These are phyloP conservation scores for Cryptomeria japonica DNA, from an alignment of 75 land plant genomes.

Conservation along the genomic window DNA sequence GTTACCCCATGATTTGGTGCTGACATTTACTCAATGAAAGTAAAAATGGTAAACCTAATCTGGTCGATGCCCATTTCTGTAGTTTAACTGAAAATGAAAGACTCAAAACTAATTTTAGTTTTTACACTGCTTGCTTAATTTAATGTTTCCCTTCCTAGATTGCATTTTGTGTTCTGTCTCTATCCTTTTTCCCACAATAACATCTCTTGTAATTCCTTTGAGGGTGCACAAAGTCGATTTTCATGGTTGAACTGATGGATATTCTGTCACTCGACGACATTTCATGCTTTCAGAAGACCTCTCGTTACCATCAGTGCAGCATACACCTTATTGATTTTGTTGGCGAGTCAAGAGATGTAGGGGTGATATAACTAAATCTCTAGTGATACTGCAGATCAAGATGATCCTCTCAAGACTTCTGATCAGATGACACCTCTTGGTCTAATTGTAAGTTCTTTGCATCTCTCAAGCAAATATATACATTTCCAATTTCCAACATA, in stretches of 20 bases:
- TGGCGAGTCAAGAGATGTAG: background rate
- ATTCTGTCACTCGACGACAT: background rate
- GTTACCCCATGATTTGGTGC: background rate
- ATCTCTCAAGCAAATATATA: background rate
- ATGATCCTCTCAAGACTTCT: slow-evolving; percentile 97
- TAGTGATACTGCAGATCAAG: slow-evolving; percentile 70
- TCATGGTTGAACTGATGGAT: background rate
- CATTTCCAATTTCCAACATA: too few relatives aligned
- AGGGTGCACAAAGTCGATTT: background rate
- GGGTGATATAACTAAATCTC: background rate
- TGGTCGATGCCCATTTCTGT: background rate
- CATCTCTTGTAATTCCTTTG: background rate
- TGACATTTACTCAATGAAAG: background rate
- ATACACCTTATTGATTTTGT: background rate
- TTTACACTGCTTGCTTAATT: background rate
- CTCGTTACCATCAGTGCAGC: too few relatives aligned
- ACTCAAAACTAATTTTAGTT: background rate
- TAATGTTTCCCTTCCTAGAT: background rate
- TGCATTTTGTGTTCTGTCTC: background rate
- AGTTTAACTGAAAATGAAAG: background rate
- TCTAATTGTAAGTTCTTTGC: slow-evolving; percentile 67
- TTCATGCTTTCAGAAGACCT: background rate
- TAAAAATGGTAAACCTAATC: background rate
- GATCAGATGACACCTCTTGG: slow-evolving; percentile 94
- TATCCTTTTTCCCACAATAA: background rate